Percentiles rank a stretch among this genome's conserved stretches.
phyloP scores from a whole-genome alignment of 768 basidiomycete species.

The Trametes elegans region DNA sequence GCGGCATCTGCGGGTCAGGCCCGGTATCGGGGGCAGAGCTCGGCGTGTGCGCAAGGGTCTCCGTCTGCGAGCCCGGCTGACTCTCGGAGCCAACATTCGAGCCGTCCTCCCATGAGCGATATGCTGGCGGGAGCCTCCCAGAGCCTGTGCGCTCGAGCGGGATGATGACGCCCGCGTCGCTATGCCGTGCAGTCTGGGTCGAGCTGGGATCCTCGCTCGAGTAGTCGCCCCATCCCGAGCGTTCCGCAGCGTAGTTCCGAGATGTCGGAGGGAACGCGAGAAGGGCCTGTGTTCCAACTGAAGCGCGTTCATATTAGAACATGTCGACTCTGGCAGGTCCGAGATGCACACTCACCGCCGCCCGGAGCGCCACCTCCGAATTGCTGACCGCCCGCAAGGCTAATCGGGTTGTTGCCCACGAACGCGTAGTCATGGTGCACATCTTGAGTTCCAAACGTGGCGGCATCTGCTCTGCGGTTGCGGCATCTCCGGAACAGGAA shows the following conservation, averaged over 20 bases:
- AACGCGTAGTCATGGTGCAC: not conserved
- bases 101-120: slow-evolving; percentile 5
- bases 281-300: not conserved
- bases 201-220: not conserved
- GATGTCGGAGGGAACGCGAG: not conserved
- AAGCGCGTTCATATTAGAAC: not conserved
- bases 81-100: not conserved
- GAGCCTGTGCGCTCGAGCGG: not conserved
- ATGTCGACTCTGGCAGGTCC: too few species aligned
- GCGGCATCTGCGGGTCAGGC: not conserved
- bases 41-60: not conserved
- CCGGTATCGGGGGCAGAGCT: not conserved
- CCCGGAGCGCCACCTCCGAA: too few species aligned
- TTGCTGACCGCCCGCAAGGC: too few species aligned
- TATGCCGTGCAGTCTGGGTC: not conserved
- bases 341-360: too few species aligned
- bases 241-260: too few species aligned
- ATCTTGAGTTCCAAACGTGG: not conserved
- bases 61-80: not conserved
- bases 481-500: not conserved
- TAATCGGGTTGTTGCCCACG: not conserved
- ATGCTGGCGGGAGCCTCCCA: slow-evolving; percentile 8
- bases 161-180: not conserved
- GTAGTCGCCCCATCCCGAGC: not conserved
- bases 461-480: not conserved